Percentiles rank a stretch among this genome's conserved stretches.
Evolutionary conservation across 2,329 filamentous ascomycete species (phyloP).

Genomic region (Aspergillus chevalieri): DNA sequence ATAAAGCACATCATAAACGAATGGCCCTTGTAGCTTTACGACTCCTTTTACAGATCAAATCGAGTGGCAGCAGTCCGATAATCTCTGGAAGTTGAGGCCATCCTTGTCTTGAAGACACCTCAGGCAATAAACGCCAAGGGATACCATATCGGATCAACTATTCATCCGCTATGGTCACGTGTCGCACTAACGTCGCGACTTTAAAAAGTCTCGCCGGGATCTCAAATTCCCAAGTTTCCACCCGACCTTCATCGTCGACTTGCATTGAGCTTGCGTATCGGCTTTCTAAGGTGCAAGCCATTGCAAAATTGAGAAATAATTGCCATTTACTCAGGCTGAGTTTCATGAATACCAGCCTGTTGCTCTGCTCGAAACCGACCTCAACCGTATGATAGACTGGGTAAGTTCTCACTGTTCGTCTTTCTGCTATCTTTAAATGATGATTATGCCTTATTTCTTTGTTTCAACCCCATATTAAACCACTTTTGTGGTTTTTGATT

Average conservation of each 20-base stretch:
- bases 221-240: slow-evolving; percentile 1
- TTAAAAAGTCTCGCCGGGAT: slow-evolving; percentile 13
- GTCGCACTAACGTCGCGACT: slow-evolving; percentile 12
- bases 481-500: slow-evolving; percentile 24
- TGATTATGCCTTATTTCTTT: slow-evolving; percentile 32
- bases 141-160: slow-evolving; percentile 2
- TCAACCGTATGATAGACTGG: not conserved
- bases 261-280: not conserved
- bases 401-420: slow-evolving; percentile 5
- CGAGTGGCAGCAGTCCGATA: not conserved
- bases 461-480: slow-evolving; percentile 37
- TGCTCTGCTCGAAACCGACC: slow-evolving; percentile 2
- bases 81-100: not conserved
- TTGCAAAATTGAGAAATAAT: too few species aligned
- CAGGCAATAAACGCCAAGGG: too few species aligned
- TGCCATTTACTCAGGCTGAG: not conserved
- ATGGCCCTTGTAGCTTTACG: not conserved
- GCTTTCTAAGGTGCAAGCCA: not conserved
- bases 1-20: not conserved
- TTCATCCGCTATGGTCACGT: slow-evolving; percentile 18
- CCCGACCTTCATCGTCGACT: not conserved
- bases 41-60: too few species aligned
- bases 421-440: slow-evolving; percentile 13
- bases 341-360: not conserved
- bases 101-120: too few species aligned